These are phyloP conservation scores for Verticillium longisporum DNA, from an alignment of 2,329 filamentous ascomycete species.

Conservation along the genomic window DNA sequence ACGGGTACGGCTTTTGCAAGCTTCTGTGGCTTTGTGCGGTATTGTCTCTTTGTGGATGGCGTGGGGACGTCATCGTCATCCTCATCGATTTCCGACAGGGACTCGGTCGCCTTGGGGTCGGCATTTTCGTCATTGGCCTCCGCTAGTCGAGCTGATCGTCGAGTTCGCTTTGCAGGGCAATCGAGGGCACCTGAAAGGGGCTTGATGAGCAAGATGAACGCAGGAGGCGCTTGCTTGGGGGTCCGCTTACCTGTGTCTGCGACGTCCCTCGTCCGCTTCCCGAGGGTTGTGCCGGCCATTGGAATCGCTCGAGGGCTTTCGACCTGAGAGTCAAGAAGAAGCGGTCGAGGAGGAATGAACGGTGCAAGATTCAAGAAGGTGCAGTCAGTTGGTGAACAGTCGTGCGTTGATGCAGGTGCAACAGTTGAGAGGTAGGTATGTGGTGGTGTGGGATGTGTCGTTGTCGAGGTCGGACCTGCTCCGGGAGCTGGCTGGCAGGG, in stretches of 20 bases:
- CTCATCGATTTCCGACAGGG: slow-evolving; percentile 32
- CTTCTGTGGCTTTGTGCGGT: slow-evolving; percentile 20
- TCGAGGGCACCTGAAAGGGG: slow-evolving; percentile 4
- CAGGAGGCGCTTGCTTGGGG: not conserved
- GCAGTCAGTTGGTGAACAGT: not conserved
- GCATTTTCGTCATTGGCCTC: slow-evolving; percentile 61
- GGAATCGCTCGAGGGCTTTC: not conserved
- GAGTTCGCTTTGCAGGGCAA: slow-evolving; percentile 37
- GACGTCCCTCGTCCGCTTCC: slow-evolving; percentile 15
- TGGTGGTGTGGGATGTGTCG: not conserved
- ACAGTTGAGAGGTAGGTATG: not conserved
- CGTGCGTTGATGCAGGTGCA: not conserved
- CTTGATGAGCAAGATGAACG: slow-evolving; percentile 10
- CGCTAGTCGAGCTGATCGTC: slow-evolving; percentile 33
- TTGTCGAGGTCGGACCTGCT: not conserved
- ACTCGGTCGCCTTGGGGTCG: slow-evolving; percentile 35
- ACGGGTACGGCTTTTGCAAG: slow-evolving; percentile 41
- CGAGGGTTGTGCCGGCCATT: slow-evolving; percentile 16
- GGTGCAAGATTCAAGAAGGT: not conserved
- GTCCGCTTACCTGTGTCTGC: slow-evolving; percentile 13
- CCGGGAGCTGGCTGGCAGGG: not conserved
- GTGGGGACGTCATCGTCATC: slow-evolving; percentile 17
- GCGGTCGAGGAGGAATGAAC: not conserved
- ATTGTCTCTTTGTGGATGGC: slow-evolving; percentile 16
- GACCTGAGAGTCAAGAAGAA: not conserved